A percentile compares a stretch with the other conserved stretches of the same genome.
These are phyloP conservation scores for Porodaedalea pini DNA, from an alignment of 1,284 basidiomycete species.

Conservation along the genomic window DNA sequence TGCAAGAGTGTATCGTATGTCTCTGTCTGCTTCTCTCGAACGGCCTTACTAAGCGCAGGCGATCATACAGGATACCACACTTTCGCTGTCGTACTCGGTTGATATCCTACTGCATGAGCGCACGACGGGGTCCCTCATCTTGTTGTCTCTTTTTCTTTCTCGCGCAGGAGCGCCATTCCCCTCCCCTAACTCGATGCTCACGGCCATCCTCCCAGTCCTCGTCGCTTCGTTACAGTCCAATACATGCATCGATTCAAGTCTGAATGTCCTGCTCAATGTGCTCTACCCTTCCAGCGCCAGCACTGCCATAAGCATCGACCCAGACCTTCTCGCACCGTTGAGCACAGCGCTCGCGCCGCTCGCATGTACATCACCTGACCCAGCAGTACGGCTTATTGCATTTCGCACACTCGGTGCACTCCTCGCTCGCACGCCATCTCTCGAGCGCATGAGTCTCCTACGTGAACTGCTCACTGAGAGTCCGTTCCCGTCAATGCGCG, in stretches of 20 bases:
- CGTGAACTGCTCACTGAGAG: conserved; percentile 44
- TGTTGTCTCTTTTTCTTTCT: conserved; percentile 35
- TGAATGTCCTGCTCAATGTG: conserved; percentile 49
- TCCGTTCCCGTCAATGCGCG: conserved; percentile 59
- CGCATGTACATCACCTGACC: conserved; percentile 57
- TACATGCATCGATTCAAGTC: conserved; percentile 50
- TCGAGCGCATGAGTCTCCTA: conserved; percentile 50
- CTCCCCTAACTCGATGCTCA: conserved; percentile 27
- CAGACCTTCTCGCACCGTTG: conserved; percentile 46
- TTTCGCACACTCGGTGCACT: conserved; percentile 56
- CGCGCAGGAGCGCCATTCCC: conserved; percentile 34
- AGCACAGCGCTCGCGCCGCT: conserved; percentile 48
- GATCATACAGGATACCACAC: background rate
- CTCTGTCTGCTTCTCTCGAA: background rate
- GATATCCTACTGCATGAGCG: conserved; percentile 18
- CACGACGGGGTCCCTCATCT: conserved; percentile 40
- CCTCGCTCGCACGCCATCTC: conserved; percentile 43
- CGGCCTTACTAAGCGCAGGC: background rate
- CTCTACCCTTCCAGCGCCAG: conserved; percentile 31
- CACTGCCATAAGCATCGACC: conserved; percentile 30
- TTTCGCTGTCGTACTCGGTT: background rate
- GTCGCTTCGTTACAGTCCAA: conserved; percentile 50
- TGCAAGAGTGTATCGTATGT: conserved; percentile 10
- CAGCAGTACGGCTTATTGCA: conserved; percentile 51
- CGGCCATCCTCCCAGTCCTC: conserved; percentile 42